Base-by-base conservation (phyloP, 2,329 filamentous ascomycete species). In the Cordyceps fumosorosea region DNA sequence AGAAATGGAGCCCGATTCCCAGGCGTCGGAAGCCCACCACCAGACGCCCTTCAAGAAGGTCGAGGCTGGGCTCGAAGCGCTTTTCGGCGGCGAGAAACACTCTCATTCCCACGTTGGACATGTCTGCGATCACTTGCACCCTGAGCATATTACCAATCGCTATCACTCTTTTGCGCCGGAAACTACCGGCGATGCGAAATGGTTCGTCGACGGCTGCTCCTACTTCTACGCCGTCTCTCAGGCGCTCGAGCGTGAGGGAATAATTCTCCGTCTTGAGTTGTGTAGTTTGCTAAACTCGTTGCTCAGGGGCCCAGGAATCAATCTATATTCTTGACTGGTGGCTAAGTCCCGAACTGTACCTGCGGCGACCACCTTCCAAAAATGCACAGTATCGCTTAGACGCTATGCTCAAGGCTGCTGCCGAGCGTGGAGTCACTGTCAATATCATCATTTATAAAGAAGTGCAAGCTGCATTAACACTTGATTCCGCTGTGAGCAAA, bases 391-490 rank as follows among this genome's bases (percentile, higher is more conserved):
- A 96, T 72, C 87, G 92, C 6, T 78, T 96, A 45, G 92, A 96
- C 74, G 84, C 86, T 56, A 87, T 96, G 86, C 83, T 96, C 54
- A 83, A 89, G 68, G 87, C 87, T 60, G 92, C 91, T 10, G 91
- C 93, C 29, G 83, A 93, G 75, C 85, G 92, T 50, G 93, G 92
- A 48, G 92, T 96, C 52, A 85, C 89, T 68, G 81, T 96, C 68
- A 89, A 93, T 68, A 81, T 96, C 57, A 92, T 96, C 59, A 90
- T 96, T 12, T 96, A 96, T 78, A 96, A 96, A 76, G 93, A 97
- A 76, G 90, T 93, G 8, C 85, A 89, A 3, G 88, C 91, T 69
- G 89, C 91, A 45, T 76, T 96, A 69, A 92, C 89, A 47, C 80
- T 79, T 57, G 73, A 80, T 58, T 80, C 77, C 6, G 71, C 71